Percentiles rank a stretch among this genome's conserved stretches.
phyloP scores from a whole-genome alignment of 768 basidiomycete species.

The Naganishia kalamii region DNA sequence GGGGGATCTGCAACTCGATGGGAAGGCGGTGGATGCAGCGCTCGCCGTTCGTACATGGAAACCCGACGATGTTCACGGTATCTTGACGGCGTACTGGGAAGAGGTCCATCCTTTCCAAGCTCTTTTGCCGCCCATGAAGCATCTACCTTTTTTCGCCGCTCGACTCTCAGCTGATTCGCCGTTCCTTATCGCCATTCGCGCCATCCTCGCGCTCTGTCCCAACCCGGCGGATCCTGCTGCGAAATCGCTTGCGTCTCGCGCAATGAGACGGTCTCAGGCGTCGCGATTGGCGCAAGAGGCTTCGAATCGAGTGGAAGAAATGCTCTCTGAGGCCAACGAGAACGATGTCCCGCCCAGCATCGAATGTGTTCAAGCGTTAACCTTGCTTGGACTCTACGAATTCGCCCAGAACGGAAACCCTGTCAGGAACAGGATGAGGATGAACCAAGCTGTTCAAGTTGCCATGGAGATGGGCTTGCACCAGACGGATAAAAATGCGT shows the following conservation, averaged over 20 bases:
- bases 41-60: conserved; percentile 15
- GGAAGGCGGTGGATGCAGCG: conserved; percentile 13
- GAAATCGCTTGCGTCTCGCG: conserved; percentile 35
- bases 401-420: conserved; percentile 36
- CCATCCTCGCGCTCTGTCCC: conserved; percentile 39
- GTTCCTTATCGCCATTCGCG: conserved; percentile 40
- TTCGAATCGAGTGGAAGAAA: conserved; percentile 27
- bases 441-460: conserved; percentile 33
- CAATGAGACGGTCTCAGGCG: conserved; percentile 27
- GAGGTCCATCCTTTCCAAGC: conserved; percentile 45
- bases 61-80: conserved; percentile 19
- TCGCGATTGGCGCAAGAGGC: conserved; percentile 32
- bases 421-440: conserved; percentile 27
- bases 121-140: conserved; percentile 38
- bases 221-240: conserved; percentile 36
- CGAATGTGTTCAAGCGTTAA: conserved; percentile 40
- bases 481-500: conserved; percentile 31
- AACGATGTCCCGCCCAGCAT: conserved; percentile 24
- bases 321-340: conserved; percentile 25
- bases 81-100: conserved; percentile 36
- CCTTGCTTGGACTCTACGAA: conserved; percentile 41
- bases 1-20: conserved; percentile 4
- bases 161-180: conserved; percentile 37
- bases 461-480: conserved; percentile 44
- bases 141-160: conserved; percentile 19